Evolutionary conservation across 805 yeast species (phyloP), one percentile per base, ranked within the genome.

Genomic region (Jamesozyma gamospora): DNA sequence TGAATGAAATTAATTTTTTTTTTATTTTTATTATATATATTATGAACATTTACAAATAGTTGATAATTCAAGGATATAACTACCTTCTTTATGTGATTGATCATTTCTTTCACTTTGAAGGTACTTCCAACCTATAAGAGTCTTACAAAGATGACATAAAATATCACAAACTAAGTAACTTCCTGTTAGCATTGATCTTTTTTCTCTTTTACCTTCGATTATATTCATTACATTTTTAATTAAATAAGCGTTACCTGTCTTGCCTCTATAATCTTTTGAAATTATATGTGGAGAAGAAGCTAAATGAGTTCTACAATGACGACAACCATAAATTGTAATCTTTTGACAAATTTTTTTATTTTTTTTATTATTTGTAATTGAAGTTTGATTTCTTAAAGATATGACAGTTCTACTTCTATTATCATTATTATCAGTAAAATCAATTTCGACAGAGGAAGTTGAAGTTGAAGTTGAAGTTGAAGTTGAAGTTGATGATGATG

Each of bases 121-220:
- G 49, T 79, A 79, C 43, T 69, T 71, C 86, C 86, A 79, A 3
- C 85, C 86, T 14, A 79, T 60, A 38, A 70, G 58, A 4, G 58
- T 53, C 36, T 62, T 60, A 51, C 86, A 79, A 45, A 70, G 72
- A 34, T 67, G 71, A 50, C 86, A 79, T 28, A 51, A 50, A 25
- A 77, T 66, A 48, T 76, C 79, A 43, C 76, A 69, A 3, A 79
- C 81, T 0, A 64, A 50, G 48, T 76, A 79, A 18, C 53, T 53
- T 1, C 85, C 86, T 1, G 84, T 77, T 24, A 70, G 62, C 85
- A 79, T 78, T 29, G 63, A 53, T 28, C 74, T 60, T 13, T 58
- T 59, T 41, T 64, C 71, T 2, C 56, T 46, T 10, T 51, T 50
- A 1, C 66, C 65, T 29, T 58, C 62, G 7, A 58, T 53, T 32